These are phyloP conservation scores for Aulographum hederae DNA, from an alignment of 2,329 filamentous ascomycete genomes.

Conservation along the genomic window DNA sequence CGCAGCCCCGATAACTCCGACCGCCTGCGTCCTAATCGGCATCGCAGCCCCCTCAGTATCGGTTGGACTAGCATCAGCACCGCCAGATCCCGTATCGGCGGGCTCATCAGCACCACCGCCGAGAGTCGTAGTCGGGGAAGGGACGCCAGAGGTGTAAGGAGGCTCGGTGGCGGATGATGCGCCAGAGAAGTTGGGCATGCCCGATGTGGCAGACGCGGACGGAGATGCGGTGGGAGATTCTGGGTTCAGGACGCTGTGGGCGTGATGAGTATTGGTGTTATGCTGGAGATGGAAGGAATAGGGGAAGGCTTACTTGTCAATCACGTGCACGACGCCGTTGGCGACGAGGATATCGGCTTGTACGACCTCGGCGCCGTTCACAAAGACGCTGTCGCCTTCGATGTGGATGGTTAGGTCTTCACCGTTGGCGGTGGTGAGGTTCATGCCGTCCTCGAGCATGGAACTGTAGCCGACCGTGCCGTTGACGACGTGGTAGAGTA, in stretches of 20 bases:
- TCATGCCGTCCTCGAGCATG: conserved; percentile 21
- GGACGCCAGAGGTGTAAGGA: conserved; percentile 34
- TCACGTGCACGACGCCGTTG: conserved; percentile 29
- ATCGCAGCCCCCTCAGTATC: conserved; percentile 10
- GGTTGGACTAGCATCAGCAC: too few species aligned
- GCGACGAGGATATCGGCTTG: conserved; percentile 22
- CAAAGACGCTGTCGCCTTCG: conserved; percentile 16
- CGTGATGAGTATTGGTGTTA: neutral
- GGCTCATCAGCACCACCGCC: conserved; percentile 11
- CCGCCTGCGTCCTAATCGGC: conserved; percentile 11
- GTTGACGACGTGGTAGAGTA: conserved; percentile 41
- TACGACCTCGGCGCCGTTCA: conserved; percentile 25
- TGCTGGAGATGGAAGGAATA: neutral
- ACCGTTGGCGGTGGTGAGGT: conserved; percentile 18
- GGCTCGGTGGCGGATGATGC: conserved; percentile 24
- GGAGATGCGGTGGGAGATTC: conserved; percentile 23
- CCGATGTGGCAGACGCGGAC: conserved; percentile 20
- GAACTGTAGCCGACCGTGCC: conserved; percentile 32
- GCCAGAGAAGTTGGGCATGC: conserved; percentile 31
- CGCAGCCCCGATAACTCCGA: conserved; percentile 21
- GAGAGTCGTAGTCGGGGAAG: conserved; percentile 18
- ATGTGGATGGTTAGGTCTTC: conserved; percentile 21
- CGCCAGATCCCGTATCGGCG: conserved; percentile 9
- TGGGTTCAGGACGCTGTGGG: conserved; percentile 33
- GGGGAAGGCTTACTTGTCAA: conserved; percentile 25